Evolutionary conservation across 192 early-diverging fungal species (phyloP).

Genomic region (Backusella parvicylindrica): DNA sequence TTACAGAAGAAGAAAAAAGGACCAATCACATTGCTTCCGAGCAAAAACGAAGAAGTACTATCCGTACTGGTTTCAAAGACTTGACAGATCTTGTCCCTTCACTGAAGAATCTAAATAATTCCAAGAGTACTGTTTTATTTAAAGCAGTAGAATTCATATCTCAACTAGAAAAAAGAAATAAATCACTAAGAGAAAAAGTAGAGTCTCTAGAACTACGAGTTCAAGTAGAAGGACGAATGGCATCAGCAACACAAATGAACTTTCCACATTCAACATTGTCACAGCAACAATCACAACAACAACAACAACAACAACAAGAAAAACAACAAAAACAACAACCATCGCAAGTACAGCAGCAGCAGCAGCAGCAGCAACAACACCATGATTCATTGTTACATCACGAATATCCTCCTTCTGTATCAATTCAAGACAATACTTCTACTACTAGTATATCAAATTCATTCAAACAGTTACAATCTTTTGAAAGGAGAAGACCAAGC

Average conservation of each 20-base stretch:
- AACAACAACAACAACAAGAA: too few relatives aligned
- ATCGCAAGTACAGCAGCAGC: background rate
- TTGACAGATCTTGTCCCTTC: conserved; percentile 87
- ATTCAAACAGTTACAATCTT: background rate
- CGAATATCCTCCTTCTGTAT: background rate
- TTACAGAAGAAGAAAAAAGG: conserved; percentile 76
- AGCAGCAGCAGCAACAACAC: background rate
- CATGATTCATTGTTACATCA: background rate
- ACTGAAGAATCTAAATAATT: conserved; percentile 67
- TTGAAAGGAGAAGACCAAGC: background rate
- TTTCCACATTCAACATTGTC: background rate
- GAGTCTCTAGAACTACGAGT: conserved; percentile 26
- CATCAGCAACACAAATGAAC: background rate
- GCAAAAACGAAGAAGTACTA: conserved; percentile 71
- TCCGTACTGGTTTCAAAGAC: conserved; percentile 85
- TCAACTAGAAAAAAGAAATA: conserved; percentile 59
- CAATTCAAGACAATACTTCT: background rate
- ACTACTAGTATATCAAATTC: background rate
- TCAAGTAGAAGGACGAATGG: conserved; percentile 17
- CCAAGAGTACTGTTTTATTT: conserved; percentile 65
- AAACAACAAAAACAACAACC: background rate
- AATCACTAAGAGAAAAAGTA: conserved; percentile 23
- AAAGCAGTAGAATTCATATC: conserved; percentile 68
- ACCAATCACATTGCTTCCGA: conserved; percentile 75
- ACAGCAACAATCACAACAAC: too few relatives aligned